phyloP scores from a whole-genome alignment of 78 protist species.

The Emiliania huxleyi region DNA sequence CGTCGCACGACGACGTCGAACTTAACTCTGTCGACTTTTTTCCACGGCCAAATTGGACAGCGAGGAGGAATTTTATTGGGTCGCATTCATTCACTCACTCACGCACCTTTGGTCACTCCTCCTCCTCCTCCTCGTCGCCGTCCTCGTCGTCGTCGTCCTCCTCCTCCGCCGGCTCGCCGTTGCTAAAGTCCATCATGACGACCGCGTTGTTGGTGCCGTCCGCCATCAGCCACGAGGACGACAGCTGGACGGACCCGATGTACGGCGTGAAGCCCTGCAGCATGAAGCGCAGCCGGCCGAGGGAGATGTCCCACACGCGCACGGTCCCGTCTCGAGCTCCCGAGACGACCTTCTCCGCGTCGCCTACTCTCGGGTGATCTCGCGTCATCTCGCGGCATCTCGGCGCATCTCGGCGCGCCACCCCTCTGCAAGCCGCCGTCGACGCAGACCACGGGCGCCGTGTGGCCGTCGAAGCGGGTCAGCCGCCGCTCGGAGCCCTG shows the following conservation, averaged over 20 bases:
- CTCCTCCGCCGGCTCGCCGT: not conserved
- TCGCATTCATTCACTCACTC: too few relatives aligned
- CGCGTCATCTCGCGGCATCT: too few relatives aligned
- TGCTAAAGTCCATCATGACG: not conserved
- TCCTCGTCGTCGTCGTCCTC: not conserved
- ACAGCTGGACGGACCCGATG: not conserved
- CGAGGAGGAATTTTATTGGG: too few relatives aligned
- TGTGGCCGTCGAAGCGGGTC: not conserved
- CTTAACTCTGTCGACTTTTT: too few relatives aligned
- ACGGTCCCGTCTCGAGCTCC: conserved; percentile 2
- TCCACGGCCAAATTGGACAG: too few relatives aligned
- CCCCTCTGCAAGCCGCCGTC: too few relatives aligned
- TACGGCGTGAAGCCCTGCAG: not conserved
- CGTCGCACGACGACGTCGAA: too few relatives aligned
- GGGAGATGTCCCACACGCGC: not conserved
- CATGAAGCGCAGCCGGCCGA: not conserved
- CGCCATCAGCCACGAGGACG: not conserved
- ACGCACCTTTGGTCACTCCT: too few relatives aligned
- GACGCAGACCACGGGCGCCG: not conserved
- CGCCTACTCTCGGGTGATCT: too few relatives aligned
- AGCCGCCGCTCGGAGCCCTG: not conserved
- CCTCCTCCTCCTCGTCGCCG: not conserved
- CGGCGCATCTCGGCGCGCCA: too few relatives aligned
- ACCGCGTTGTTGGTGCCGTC: not conserved
- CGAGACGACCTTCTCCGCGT: not conserved